A percentile compares a stretch with the other conserved stretches of the same genome.
Conservation (phyloP, 495 filamentous ascomycete species). For the Cairneyella variabilis region DNA sequence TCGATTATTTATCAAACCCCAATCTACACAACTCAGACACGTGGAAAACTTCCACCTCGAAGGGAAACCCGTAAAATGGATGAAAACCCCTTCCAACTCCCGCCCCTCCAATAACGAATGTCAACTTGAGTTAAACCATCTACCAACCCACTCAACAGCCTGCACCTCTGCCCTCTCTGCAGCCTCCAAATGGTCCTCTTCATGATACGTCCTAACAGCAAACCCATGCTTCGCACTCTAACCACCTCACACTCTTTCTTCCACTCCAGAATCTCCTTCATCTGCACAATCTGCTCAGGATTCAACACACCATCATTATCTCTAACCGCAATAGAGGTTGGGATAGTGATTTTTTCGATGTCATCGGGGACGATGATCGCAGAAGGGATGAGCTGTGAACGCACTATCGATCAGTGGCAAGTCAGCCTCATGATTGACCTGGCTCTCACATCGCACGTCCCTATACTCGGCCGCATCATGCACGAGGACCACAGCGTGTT, state of each 20-base stretch:
- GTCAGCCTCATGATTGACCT: neutral
- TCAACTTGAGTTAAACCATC: slow-evolving; percentile 13
- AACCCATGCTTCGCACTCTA: slow-evolving; percentile 61
- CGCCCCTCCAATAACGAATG: too few relatives aligned
- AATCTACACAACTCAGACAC: too few relatives aligned
- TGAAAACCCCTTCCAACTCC: too few relatives aligned
- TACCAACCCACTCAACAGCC: slow-evolving; percentile 48
- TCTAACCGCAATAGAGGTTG: slow-evolving; percentile 51
- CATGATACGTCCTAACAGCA: slow-evolving; percentile 47
- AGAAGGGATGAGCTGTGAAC: slow-evolving; percentile 53
- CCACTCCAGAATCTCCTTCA: slow-evolving; percentile 48
- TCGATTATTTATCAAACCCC: too few relatives aligned
- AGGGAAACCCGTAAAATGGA: too few relatives aligned
- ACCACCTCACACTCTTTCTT: slow-evolving; percentile 44
- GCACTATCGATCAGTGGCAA: slow-evolving; percentile 43
- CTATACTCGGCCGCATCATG: too few relatives aligned
- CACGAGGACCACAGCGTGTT: slow-evolving; percentile 41
- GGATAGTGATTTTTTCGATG: slow-evolving; percentile 46
- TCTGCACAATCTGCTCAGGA: slow-evolving; percentile 33
- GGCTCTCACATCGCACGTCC: too few relatives aligned
- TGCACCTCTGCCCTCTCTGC: slow-evolving; percentile 46
- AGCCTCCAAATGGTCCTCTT: slow-evolving; percentile 40
- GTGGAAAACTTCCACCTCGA: too few relatives aligned
- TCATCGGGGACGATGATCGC: slow-evolving; percentile 48
- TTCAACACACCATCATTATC: slow-evolving; percentile 45